phyloP scores from a whole-genome alignment of 495 filamentous ascomycete species.

The Penicillium simplicissimum region DNA sequence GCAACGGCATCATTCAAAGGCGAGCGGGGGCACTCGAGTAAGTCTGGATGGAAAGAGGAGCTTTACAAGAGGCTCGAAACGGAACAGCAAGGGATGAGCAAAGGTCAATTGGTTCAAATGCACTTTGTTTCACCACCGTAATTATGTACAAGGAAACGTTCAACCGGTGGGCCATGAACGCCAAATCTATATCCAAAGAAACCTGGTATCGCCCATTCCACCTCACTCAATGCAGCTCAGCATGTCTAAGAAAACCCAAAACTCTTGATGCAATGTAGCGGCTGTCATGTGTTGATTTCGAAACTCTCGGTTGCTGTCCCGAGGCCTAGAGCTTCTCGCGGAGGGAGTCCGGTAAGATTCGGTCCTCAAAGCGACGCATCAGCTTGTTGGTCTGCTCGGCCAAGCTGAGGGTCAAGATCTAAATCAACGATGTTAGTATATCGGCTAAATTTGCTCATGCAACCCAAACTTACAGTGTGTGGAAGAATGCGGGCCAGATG shows the following conservation, averaged over 20 bases:
- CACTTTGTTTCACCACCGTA: not conserved
- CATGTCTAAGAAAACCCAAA: constrained; percentile 9
- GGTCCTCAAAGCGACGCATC: constrained; percentile 73
- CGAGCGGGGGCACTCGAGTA: no score
- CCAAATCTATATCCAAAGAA: constrained; percentile 18
- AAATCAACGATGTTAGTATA: constrained; percentile 17
- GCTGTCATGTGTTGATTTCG: not conserved
- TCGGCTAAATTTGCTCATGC: not conserved
- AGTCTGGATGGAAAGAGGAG: no score
- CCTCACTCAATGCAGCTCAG: constrained; percentile 2
- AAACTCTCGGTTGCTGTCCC: not conserved
- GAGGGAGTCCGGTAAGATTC: constrained; percentile 54
- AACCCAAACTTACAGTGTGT: constrained; percentile 65
- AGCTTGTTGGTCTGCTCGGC: constrained; percentile 97
- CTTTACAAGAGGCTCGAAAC: no score
- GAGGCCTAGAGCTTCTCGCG: constrained; percentile 47
- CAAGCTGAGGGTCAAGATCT: constrained; percentile 86
- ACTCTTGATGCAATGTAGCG: constrained; percentile 8
- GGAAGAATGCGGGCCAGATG: constrained; percentile 93
- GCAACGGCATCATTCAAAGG: no score
- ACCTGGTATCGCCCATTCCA: constrained; percentile 13
- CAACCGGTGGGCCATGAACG: constrained; percentile 7
- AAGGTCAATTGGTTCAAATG: not conserved
- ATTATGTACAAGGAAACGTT: not conserved
- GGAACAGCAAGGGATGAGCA: no score